Base-by-base conservation (phyloP, 78 protist genomes). In the Dictyostelium purpureum region DNA sequence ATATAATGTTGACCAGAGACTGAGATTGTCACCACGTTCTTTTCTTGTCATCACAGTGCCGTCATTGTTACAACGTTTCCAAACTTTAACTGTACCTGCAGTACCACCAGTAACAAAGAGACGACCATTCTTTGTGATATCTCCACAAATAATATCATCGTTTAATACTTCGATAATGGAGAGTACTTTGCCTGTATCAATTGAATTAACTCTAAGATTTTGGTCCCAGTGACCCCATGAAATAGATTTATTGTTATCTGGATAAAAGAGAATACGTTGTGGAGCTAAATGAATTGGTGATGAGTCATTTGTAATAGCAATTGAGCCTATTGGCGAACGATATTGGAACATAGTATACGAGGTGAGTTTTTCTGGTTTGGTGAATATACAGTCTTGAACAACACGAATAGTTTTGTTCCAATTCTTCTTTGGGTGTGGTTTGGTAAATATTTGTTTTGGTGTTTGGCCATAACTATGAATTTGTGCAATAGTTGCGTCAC, bases 381-480 rank as follows among this genome's bases (percentile, higher is more conserved):
- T 66, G 51, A 71, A 94, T 49, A 94, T 78, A 14, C 65, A 24
- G 59, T 67, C 88, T 56, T 59, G 74, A n/a, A 19, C 5, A 18
- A 33, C n/a, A 38, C 71, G 40, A 28, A 26, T 45, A 11, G 81
- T 35, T 42, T 74, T 80, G 9, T 40, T n/a, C 82, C 67, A 74
- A 43, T 65, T 70, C 66, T 90, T 75, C 52, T 42, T 66, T n/a
- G 98, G 98, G 76, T 98, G 99, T 0, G 98, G 96, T 42, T 63
- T 77, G 3, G 42, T 63, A 89, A 98, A 98, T 26, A 98, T 76
- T 73, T 95, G 99, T 26, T 37, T 9, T 19, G 99, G 99, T 9
- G 98, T 97, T 93, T 99, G 99, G 11, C 99, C 99, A 49, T 96
- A 99, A 75, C 90, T 90, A 82, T n/a, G 65, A 92, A 98, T 96